A percentile compares a stretch with the other conserved stretches of the same genome.
Evolutionary conservation across 1,284 basidiomycete species (phyloP).

Genomic region (Phaffia rhodozyma): DNA sequence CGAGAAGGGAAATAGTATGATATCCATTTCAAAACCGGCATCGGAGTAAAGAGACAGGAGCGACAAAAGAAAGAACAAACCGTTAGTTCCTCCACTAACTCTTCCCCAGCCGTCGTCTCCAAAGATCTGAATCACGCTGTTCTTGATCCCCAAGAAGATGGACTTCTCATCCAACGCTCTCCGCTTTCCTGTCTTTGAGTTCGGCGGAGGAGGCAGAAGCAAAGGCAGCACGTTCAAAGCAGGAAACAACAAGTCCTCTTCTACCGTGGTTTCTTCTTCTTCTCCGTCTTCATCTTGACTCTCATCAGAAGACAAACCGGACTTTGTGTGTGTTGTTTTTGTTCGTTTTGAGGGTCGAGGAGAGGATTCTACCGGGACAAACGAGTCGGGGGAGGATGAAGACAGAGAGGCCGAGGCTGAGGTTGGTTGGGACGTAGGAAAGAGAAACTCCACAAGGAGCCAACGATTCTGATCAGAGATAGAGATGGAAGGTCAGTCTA

Average conservation of each 20-base stretch:
- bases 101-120: constrained; percentile 69
- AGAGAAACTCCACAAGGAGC: constrained; percentile 60
- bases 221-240: constrained; percentile 11
- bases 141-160: constrained; percentile 52
- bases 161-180: constrained; percentile 32
- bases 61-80: constrained; percentile 34
- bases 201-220: constrained; percentile 16
- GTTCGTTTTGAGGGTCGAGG: constrained; percentile 3
- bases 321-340: constrained; percentile 39
- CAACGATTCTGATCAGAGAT: constrained; percentile 50
- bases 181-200: constrained; percentile 12
- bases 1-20: neutral
- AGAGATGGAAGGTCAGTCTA: neutral
- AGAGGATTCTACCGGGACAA: neutral
- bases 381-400: neutral
- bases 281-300: constrained; percentile 2
- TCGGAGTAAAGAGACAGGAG: neutral
- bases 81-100: constrained; percentile 52
- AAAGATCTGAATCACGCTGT: constrained; percentile 58
- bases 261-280: neutral
- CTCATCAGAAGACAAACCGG: neutral
- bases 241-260: neutral
- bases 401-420: neutral
- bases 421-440: constrained; percentile 17
- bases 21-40: neutral